phyloP scores from a whole-genome alignment of 768 basidiomycete species.

The Boletus sp. region DNA sequence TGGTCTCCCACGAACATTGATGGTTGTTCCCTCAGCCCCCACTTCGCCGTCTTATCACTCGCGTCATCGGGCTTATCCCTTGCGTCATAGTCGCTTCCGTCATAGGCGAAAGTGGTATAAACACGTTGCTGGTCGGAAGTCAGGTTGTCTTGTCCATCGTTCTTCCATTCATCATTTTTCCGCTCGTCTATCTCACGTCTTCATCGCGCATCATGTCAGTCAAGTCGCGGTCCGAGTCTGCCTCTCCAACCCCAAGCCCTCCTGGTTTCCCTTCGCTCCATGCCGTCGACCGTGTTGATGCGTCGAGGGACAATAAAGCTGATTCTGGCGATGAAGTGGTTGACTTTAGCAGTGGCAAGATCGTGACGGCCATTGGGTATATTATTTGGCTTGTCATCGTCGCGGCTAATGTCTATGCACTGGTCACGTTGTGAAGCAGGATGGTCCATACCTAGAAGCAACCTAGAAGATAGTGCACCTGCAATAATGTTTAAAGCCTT shows the following conservation, averaged over 20 bases:
- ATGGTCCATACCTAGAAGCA: background rate
- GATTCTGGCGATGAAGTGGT: constrained; percentile 38
- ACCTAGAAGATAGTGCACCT: background rate
- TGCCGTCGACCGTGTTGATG: background rate
- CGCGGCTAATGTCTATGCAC: constrained; percentile 73
- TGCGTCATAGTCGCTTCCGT: constrained; percentile 74
- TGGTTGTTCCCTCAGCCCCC: constrained; percentile 49
- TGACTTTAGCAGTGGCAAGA: constrained; percentile 61
- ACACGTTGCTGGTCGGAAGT: constrained; percentile 75
- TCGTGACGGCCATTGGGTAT: constrained; percentile 49
- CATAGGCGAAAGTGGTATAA: constrained; percentile 66
- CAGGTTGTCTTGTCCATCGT: constrained; percentile 84
- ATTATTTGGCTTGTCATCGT: constrained; percentile 63
- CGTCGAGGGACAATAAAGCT: background rate
- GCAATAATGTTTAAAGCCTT: too few species aligned
- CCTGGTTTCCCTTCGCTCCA: background rate
- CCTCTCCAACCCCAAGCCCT: background rate
- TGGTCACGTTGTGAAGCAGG: constrained; percentile 46
- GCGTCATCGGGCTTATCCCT: constrained; percentile 78
- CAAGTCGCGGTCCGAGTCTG: constrained; percentile 17
- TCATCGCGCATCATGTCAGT: constrained; percentile 68
- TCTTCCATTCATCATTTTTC: constrained; percentile 82
- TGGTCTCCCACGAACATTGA: constrained; percentile 24
- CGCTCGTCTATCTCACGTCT: constrained; percentile 72
- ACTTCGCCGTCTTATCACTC: constrained; percentile 77